Percentiles rank a stretch among this genome's conserved stretches.
Conservation (phyloP, 441 rosid genomes). For the Adansonia gregorii region DNA sequence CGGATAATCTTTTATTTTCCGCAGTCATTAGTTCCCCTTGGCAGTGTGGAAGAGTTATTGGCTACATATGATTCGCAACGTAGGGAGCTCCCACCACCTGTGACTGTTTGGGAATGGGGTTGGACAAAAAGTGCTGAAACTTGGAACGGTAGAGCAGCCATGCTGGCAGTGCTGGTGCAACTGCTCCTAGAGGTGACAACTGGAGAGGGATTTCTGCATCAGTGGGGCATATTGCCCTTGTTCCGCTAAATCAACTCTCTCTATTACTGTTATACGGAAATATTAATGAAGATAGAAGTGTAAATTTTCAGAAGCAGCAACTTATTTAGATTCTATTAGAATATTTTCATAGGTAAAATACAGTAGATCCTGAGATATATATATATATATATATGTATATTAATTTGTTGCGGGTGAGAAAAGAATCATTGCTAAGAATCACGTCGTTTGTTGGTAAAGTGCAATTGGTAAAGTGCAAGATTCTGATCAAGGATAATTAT, state of each 20-base stretch:
- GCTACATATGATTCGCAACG: slow-evolving; percentile 91
- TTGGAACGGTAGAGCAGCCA: slow-evolving; percentile 98
- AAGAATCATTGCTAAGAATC: too few species aligned
- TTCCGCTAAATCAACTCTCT: slow-evolving; percentile 39
- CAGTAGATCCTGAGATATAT: not conserved
- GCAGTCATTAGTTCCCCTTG: slow-evolving; percentile 95
- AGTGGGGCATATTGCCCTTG: slow-evolving; percentile 80
- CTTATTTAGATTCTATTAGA: too few species aligned
- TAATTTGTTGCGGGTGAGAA: too few species aligned
- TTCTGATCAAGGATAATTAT: too few species aligned
- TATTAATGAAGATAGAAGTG: not conserved
- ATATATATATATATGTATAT: too few species aligned
- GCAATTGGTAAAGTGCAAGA: too few species aligned
- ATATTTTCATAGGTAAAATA: not conserved
- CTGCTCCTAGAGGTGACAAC: slow-evolving; percentile 90
- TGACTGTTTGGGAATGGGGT: slow-evolving; percentile 98
- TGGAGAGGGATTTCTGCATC: slow-evolving; percentile 92
- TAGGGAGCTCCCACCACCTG: slow-evolving; percentile 88
- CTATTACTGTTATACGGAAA: too few species aligned
- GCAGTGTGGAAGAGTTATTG: slow-evolving; percentile 89
- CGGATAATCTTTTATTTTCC: slow-evolving; percentile 12
- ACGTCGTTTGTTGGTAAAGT: too few species aligned
- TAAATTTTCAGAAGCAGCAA: not conserved
- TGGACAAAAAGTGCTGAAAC: slow-evolving; percentile 99
- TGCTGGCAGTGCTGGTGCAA: slow-evolving; percentile 86